Evolutionary conservation across 169 alveolate genomes (phyloP), one percentile per base, ranked within the genome.

Genomic region (Plasmodium adleri): DNA sequence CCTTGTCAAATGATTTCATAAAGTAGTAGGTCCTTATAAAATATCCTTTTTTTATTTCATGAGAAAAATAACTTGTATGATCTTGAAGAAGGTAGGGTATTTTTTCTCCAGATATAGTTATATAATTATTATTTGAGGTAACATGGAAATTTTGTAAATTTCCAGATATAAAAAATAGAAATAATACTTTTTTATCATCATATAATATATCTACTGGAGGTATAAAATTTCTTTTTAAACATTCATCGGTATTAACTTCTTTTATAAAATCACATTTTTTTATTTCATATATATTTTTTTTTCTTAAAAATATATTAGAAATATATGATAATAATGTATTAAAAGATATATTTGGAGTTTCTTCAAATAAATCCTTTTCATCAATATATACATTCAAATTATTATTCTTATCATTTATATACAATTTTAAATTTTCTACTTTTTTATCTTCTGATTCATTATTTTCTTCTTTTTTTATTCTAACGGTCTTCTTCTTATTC

Each of bases 31-130:
- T 85, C 47, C 92, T 60, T 45, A 56, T 24, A 71, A 85, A 85
- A 71, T 71, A 63, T n/a, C 92, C 92, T 52, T 26, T 67, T 13
- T 17, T 68, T 72, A 85, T 85, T 85, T 85, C 92, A 71, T 85
- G 74, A 26, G 92, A 85, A 26, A 45, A 70, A 66, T 71, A 85
- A 71, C 62, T 58, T 20, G 66, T 52, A 71, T 28, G 59, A 24
- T 50, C 60, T 13, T 71, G 87, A n/a, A 13, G 43, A 9, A 70
- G 76, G 49, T 85, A 85, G 0, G 92, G 92, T 22, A 85, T 47
- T 47, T 85, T 85, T 52, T 50, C 60, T n/a, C 92, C 92, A 22
- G 92, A 85, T 71, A 85, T 72, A 15, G 92, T 85, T 17, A 85
- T 24, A 47, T 85, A 58, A 85, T 85, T 85, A 85, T 70, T 60